Conservation (phyloP, 2,329 filamentous ascomycete genomes). For the Daldinia sp. region DNA sequence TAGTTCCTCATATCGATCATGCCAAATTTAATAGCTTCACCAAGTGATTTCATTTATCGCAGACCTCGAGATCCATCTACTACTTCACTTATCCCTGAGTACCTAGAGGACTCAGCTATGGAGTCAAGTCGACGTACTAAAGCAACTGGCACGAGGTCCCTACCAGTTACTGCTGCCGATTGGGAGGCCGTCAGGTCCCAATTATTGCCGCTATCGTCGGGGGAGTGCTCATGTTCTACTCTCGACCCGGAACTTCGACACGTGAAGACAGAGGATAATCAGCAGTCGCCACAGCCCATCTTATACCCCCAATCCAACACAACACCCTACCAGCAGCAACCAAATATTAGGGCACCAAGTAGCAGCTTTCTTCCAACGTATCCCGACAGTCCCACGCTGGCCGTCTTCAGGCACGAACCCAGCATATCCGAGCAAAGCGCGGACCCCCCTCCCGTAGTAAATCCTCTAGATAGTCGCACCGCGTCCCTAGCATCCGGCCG, state of each 20-base stretch:
- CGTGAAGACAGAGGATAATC: background rate
- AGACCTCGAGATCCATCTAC: slow-evolving; percentile 1
- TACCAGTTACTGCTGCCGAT: background rate
- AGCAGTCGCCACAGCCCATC: background rate
- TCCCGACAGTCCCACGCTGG: background rate
- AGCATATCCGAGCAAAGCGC: background rate
- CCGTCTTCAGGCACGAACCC: background rate
- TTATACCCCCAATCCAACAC: too few relatives aligned
- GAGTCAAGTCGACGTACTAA: background rate
- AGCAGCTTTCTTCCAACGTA: background rate
- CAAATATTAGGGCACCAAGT: background rate
- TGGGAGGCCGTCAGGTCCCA: background rate
- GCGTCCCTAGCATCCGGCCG: background rate
- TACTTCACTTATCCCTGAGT: background rate
- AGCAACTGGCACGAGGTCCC: background rate
- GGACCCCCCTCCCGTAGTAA: background rate
- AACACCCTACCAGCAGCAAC: too few relatives aligned
- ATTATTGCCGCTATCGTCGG: background rate
- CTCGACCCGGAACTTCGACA: background rate
- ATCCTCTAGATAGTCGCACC: background rate
- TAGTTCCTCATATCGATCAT: slow-evolving; percentile 10
- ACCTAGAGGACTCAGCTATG: background rate
- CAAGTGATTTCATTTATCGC: slow-evolving; percentile 34
- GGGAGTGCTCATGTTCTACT: background rate
- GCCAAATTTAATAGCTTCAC: slow-evolving; percentile 23